Evolutionary conservation across 2,329 filamentous ascomycete genomes (phyloP), one percentile per base, ranked within the genome.

Genomic region (Coniochaeta hoffmannii): DNA sequence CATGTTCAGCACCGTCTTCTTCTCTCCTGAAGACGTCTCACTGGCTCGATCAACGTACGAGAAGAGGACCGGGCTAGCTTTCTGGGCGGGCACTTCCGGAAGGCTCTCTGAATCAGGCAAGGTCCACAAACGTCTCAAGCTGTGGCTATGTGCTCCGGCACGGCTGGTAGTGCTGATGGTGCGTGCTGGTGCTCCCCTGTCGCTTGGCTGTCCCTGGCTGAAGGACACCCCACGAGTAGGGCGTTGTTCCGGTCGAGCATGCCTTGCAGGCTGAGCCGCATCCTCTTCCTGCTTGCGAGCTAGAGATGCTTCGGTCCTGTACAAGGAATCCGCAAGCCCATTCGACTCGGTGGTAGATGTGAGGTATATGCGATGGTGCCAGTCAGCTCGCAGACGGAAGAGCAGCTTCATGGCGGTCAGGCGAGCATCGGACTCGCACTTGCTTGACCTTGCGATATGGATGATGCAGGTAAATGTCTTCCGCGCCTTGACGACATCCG

Each of bases 381-480:
- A 90, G 69, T 96, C 90, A 22, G 90, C 90, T 57, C 92, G 83
- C 30, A 97, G 74, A 44, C 92, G 84, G 66, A 95, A 93, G 2
- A 97, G 74, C 44, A 93, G 72, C 64, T 89, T 90, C 76, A 92
- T 82, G 2, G 87, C 85, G 12, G 85, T 86, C 26, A 94, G 73
- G 7, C 89, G 85, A 53, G 88, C 85, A 69, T 89, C 85, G 7
- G 79, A 74, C 57, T 88, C 86, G 58, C 80, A 83, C 31, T 77
- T 73, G 28, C 75, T 76, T 15, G 80, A 80, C 60, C 78, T 79
- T 6, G 80, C 83, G 61, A 91, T 83, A 53, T 77, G 76, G 41
- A 92, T 72, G 5, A 93, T 71, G 9, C 81, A 74, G 51, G 83
- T 76, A 62, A 85, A 91, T 0, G 86, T 71, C 50, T 76, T 77